A percentile compares a stretch with the other conserved stretches of the same genome.
Evolutionary conservation across 768 basidiomycete genomes (phyloP).

Genomic region (Boletus coccyginus): DNA sequence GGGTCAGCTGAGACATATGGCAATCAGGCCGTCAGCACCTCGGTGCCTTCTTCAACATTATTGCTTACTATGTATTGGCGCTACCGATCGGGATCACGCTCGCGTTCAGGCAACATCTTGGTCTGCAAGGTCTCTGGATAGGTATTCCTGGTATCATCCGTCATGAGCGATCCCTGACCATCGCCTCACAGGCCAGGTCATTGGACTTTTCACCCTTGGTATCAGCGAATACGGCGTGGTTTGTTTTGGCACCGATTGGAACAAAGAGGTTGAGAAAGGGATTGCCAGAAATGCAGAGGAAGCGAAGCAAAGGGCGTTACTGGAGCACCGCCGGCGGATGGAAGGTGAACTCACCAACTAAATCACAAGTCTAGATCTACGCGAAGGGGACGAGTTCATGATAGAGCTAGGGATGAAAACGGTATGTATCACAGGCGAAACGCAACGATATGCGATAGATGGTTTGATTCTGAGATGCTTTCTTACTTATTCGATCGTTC

Average conservation of each 20-base stretch:
- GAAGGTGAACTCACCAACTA: conserved; percentile 16
- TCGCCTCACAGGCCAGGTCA: conserved; percentile 55
- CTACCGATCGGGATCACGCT: conserved; percentile 51
- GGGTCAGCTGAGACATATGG: conserved; percentile 1
- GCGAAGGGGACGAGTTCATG: not conserved
- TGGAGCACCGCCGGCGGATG: conserved; percentile 19
- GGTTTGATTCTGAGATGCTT: not conserved
- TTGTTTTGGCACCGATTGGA: conserved; percentile 50
- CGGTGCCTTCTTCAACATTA: conserved; percentile 69
- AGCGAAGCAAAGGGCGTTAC: conserved; percentile 27
- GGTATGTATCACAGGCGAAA: not conserved
- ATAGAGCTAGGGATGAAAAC: not conserved
- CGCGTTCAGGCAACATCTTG: conserved; percentile 44
- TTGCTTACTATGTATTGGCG: conserved; percentile 59
- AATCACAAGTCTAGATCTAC: not conserved
- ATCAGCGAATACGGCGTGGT: conserved; percentile 64
- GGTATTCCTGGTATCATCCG: conserved; percentile 25
- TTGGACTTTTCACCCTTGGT: conserved; percentile 71
- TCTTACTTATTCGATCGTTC: not conserved
- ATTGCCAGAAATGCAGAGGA: conserved; percentile 35
- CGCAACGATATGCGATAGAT: not conserved
- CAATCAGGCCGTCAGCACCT: conserved; percentile 56
- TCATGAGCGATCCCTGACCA: conserved; percentile 8
- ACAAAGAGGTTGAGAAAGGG: conserved; percentile 42
- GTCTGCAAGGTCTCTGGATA: conserved; percentile 52